Conservation (phyloP, 106 monocot species). For the Alisma plantagoaquatica region DNA sequence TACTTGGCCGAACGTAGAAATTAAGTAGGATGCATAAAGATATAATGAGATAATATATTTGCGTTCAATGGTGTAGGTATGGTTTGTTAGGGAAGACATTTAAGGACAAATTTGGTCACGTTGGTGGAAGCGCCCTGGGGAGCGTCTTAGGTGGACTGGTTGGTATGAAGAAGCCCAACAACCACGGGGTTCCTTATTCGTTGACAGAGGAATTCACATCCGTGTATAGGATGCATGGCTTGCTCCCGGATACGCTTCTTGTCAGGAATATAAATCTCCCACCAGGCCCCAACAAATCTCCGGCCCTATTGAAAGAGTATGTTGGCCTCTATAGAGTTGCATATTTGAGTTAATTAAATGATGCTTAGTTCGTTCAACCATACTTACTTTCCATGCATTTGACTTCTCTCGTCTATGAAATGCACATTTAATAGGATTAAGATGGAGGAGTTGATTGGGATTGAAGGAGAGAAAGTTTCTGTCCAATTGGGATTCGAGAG, state of each 20-base stretch:
- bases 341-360: no score
- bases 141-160: slow-evolving; percentile 37
- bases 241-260: slow-evolving; percentile 32
- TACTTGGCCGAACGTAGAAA: background rate
- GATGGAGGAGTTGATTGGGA: slow-evolving; percentile 33
- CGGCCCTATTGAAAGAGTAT: slow-evolving; percentile 33
- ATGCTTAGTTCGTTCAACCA: no score
- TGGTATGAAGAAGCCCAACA: slow-evolving; percentile 42
- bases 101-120: slow-evolving; percentile 43
- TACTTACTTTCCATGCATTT: no score
- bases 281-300: slow-evolving; percentile 44
- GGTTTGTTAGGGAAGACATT: slow-evolving; percentile 48
- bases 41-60: no score
- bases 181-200: slow-evolving; percentile 51
- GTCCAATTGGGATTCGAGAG: slow-evolving; percentile 39
- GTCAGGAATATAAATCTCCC: slow-evolving; percentile 29
- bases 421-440: no score
- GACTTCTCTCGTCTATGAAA: no score
- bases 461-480: slow-evolving; percentile 27
- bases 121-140: slow-evolving; percentile 37
- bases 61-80: slow-evolving; percentile 45
- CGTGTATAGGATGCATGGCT: slow-evolving; percentile 50
- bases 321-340: no score
- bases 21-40: background rate
- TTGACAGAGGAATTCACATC: slow-evolving; percentile 46